Evolutionary conservation across 805 yeast genomes (phyloP).

Genomic region (Metschnikowia drakensbergensis): DNA sequence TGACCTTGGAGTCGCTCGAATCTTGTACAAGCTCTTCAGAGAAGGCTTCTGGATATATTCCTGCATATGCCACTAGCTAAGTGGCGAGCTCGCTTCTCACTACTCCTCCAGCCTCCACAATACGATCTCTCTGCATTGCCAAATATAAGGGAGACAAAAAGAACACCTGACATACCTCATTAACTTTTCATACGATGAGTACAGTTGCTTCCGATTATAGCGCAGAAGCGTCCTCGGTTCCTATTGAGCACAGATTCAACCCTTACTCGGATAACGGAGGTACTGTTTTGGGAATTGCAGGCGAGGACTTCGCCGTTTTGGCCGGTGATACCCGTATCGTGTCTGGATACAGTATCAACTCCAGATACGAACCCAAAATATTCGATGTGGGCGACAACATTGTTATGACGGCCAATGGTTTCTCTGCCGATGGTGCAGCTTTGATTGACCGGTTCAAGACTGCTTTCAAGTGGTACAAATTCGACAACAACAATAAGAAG

Average conservation of each 20-base stretch:
- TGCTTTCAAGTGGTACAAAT: conserved; percentile 87
- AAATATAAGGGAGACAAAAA: not conserved
- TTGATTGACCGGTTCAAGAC: conserved; percentile 69
- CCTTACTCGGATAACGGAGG: conserved; percentile 97
- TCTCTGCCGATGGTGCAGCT: conserved; percentile 91
- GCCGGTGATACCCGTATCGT: conserved; percentile 99
- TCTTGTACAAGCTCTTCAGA: too few species aligned
- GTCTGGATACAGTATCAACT: conserved; percentile 87
- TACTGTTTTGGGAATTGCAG: conserved; percentile 95
- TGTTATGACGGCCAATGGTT: conserved; percentile 89
- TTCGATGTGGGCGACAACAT: conserved; percentile 85
- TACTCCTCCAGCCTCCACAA: not conserved
- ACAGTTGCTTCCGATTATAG: conserved; percentile 20
- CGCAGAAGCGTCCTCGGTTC: conserved; percentile 32
- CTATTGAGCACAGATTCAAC: conserved; percentile 89
- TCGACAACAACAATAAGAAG: conserved; percentile 69
- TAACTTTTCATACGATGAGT: conserved; percentile 8
- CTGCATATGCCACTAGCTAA: not conserved
- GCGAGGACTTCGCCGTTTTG: conserved; percentile 91
- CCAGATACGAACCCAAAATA: conserved; percentile 88
- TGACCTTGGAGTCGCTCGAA: too few species aligned
- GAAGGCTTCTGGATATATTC: not conserved
- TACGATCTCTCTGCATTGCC: not conserved
- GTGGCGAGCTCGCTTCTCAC: conserved; percentile 6
- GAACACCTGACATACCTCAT: not conserved